phyloP scores from a whole-genome alignment of 1,284 basidiomycete genomes.

The Ceratobasidium papillatum region DNA sequence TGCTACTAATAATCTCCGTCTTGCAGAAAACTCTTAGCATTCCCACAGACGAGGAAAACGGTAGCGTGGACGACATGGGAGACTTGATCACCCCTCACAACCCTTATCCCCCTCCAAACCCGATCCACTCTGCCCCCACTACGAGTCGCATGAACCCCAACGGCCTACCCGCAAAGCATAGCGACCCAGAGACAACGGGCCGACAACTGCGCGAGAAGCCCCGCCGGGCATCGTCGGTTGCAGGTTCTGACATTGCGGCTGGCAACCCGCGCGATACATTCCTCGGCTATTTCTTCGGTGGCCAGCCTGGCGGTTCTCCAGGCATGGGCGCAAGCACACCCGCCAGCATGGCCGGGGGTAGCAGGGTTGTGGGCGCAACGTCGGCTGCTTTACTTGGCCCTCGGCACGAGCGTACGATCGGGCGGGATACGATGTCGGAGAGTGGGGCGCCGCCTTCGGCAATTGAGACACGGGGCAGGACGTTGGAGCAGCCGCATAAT shows the following conservation, averaged over 20 bases:
- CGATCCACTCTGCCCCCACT: constrained; percentile 20
- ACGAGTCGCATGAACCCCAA: constrained; percentile 46
- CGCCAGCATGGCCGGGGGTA: constrained; percentile 39
- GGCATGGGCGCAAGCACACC: constrained; percentile 42
- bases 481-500: constrained; percentile 72
- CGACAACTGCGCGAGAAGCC: constrained; percentile 17
- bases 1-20: constrained; percentile 19
- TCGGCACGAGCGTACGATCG: constrained; percentile 32
- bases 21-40: constrained; percentile 46
- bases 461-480: constrained; percentile 63
- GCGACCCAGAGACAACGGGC: constrained; percentile 15
- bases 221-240: constrained; percentile 24
- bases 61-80: constrained; percentile 62
- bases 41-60: constrained; percentile 59
- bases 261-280: constrained; percentile 80
- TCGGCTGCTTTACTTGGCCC: constrained; percentile 37
- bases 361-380: constrained; percentile 39
- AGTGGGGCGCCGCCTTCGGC: constrained; percentile 25
- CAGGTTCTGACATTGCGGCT: constrained; percentile 48
- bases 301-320: constrained; percentile 65
- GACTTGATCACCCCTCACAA: constrained; percentile 55
- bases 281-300: constrained; percentile 92
- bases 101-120: constrained; percentile 52
- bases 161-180: constrained; percentile 39
- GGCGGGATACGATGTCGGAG: constrained; percentile 33